A percentile compares a stretch with the other conserved stretches of the same genome.
Conservation (phyloP, 139 green algal genomes). For the Volvox reticuliferus region DNA sequence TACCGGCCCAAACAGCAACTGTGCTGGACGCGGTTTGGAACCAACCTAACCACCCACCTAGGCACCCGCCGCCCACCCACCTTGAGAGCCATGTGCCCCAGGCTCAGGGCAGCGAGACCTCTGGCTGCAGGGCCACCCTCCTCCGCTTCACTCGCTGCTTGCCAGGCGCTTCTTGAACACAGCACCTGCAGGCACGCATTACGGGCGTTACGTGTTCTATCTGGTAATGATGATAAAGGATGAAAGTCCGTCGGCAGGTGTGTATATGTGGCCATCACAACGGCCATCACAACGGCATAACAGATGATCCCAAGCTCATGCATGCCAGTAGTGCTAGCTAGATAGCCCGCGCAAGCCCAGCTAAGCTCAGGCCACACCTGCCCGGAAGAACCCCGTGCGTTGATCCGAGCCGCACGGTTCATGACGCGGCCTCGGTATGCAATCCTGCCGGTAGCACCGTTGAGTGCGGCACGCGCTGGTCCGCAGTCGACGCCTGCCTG, state of each 20-base stretch:
- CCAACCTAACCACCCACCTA: too few species aligned
- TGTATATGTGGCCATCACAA: too few species aligned
- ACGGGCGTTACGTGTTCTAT: too few species aligned
- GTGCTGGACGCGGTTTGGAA: too few species aligned
- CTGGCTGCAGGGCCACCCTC: neutral
- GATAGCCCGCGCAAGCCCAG: too few species aligned
- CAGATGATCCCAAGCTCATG: too few species aligned
- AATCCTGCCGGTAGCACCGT: neutral
- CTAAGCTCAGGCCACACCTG: neutral
- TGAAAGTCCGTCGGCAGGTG: too few species aligned
- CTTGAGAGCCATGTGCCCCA: neutral
- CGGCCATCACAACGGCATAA: too few species aligned
- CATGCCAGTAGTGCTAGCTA: too few species aligned
- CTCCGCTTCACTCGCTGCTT: neutral
- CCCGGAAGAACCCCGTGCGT: neutral
- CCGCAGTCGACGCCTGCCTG: constrained; percentile 8
- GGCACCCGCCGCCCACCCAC: neutral
- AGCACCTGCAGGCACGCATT: neutral
- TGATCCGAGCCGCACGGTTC: constrained; percentile 8
- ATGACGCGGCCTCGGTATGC: constrained; percentile 23
- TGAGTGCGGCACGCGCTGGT: neutral
- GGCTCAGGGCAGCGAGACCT: constrained; percentile 1
- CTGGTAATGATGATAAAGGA: too few species aligned
- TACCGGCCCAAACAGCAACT: too few species aligned
- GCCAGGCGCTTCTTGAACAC: neutral